These are phyloP conservation scores for Malania oleifera DNA, from an alignment of 164 flowering plant genomes.

Conservation along the genomic window DNA sequence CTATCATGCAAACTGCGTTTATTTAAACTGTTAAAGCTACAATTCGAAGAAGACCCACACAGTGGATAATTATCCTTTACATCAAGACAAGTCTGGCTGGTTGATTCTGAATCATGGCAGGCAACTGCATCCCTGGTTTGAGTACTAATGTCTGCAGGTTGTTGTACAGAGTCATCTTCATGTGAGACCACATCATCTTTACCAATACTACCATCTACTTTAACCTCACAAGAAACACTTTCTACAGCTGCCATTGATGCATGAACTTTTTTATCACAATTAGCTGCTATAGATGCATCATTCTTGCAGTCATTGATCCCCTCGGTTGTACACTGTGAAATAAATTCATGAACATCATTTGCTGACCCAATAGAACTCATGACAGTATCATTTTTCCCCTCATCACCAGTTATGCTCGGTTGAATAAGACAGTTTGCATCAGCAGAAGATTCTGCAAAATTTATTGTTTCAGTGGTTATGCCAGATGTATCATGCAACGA, in stretches of 20 bases:
- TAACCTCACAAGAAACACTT: conserved; percentile 9
- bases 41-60: neutral
- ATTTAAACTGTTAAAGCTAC: neutral
- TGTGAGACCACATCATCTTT: neutral
- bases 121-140: neutral
- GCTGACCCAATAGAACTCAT: conserved; percentile 1
- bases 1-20: neutral
- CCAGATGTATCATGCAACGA: conserved; percentile 12
- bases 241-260: conserved; percentile 8
- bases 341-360: neutral
- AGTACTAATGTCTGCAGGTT: neutral
- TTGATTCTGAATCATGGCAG: neutral
- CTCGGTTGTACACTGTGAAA: conserved; percentile 1
- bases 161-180: neutral
- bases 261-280: conserved; percentile 4
- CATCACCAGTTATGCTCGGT: conserved; percentile 1
- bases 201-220: neutral
- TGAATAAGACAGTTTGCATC: conserved; percentile 7
- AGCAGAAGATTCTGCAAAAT: conserved; percentile 1
- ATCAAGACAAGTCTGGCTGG: neutral
- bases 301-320: neutral
- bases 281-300: conserved; percentile 8
- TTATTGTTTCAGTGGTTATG: neutral
- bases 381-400: neutral
- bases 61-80: neutral